phyloP scores from a whole-genome alignment of 345 rosid genomes.

The Moricandia moricandioides region DNA sequence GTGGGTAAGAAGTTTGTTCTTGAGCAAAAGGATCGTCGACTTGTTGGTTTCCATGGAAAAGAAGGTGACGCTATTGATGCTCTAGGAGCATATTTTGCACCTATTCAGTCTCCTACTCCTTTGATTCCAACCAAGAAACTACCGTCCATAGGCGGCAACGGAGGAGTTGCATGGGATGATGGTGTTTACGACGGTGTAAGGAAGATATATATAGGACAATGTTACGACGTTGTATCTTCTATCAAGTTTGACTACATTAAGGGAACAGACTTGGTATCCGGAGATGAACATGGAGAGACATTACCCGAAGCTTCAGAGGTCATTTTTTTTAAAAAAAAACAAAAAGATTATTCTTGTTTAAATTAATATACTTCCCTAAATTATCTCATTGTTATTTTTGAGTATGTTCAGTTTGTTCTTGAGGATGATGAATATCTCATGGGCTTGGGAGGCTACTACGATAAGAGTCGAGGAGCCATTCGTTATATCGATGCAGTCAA shows the following conservation, averaged over 20 bases:
- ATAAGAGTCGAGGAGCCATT: background rate
- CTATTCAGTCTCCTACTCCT: background rate
- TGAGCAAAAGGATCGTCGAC: background rate
- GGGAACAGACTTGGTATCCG: background rate
- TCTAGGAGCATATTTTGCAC: background rate
- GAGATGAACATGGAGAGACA: slow-evolving; percentile 31
- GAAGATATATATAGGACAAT: slow-evolving; percentile 24
- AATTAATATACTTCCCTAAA: background rate
- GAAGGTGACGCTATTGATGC: background rate
- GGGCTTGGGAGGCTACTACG: slow-evolving; percentile 12
- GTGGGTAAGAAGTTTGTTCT: background rate
- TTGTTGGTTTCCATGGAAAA: background rate
- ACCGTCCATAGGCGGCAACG: slow-evolving; percentile 16
- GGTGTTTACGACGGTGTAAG: slow-evolving; percentile 22
- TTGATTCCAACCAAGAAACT: slow-evolving; percentile 11
- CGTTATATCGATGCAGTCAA: background rate
- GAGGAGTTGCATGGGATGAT: slow-evolving; percentile 33
- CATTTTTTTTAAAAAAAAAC: background rate
- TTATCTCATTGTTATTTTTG: background rate
- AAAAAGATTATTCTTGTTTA: background rate
- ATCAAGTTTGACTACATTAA: slow-evolving; percentile 23
- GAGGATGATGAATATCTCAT: slow-evolving; percentile 29
- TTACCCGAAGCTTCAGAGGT: slow-evolving; percentile 16
- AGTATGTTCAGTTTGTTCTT: slow-evolving; percentile 20
- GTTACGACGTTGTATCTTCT: slow-evolving; percentile 13